phyloP scores from a whole-genome alignment of 768 basidiomycete species.

The Mycena rosella region DNA sequence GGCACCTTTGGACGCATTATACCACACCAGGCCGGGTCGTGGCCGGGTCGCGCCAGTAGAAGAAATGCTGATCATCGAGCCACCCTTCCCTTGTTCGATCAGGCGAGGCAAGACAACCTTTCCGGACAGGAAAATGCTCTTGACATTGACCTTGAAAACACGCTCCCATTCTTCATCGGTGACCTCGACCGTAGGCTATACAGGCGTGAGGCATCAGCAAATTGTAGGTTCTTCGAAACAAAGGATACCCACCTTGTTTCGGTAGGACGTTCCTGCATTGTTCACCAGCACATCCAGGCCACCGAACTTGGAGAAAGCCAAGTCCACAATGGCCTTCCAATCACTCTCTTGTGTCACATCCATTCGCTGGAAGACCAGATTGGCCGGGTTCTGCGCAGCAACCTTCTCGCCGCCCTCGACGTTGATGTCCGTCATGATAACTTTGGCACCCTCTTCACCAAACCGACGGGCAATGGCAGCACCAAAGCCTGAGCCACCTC shows the following conservation, averaged over 20 bases:
- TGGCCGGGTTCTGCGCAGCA: slow-evolving; percentile 25
- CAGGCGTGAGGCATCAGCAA: slow-evolving; percentile 20
- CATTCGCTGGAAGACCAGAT: slow-evolving; percentile 27
- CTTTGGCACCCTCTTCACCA: slow-evolving; percentile 27
- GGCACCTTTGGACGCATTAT: slow-evolving; percentile 26
- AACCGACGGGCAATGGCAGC: slow-evolving; percentile 26
- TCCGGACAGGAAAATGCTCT: slow-evolving; percentile 26
- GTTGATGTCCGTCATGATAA: slow-evolving; percentile 26
- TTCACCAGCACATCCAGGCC: slow-evolving; percentile 25
- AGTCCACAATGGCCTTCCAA: slow-evolving; percentile 25
- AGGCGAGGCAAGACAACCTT: slow-evolving; percentile 27
- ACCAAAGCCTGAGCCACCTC: slow-evolving; percentile 27
- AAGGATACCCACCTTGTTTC: slow-evolving; percentile 25
- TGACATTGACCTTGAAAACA: slow-evolving; percentile 28
- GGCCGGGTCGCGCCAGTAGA: slow-evolving; percentile 25
- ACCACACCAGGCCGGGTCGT: slow-evolving; percentile 25
- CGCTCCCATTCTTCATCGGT: slow-evolving; percentile 27
- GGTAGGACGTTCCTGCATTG: slow-evolving; percentile 25
- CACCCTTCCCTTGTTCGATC: slow-evolving; percentile 29
- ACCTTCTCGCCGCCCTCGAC: slow-evolving; percentile 27
- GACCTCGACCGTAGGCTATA: slow-evolving; percentile 25
- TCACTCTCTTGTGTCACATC: slow-evolving; percentile 28
- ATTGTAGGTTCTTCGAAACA: slow-evolving; percentile 26
- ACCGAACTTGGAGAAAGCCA: slow-evolving; percentile 26
- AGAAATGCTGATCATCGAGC: slow-evolving; percentile 28